Base-by-base conservation (phyloP, 768 basidiomycete species). In the Hypholoma fasciculare region DNA sequence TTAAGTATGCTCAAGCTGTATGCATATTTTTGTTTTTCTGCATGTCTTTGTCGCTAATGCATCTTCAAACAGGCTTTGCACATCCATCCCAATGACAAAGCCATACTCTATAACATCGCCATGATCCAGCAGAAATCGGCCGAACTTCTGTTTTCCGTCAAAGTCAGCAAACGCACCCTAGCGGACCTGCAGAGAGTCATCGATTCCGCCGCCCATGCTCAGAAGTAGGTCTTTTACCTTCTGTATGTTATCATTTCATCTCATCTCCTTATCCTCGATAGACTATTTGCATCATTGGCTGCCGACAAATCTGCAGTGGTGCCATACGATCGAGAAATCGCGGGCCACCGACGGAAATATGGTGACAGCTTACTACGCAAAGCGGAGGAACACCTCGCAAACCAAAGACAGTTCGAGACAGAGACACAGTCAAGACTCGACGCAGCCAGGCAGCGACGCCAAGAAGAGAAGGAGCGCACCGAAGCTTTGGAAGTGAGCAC, bases 41-140 rank as follows among this genome's bases (percentile, higher is more conserved):
- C 20, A 8, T 46, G 8, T 37, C 17, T 26, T 19, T 49, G 36
- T 16, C 16, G 30, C 8, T 56, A 27, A 54, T 38, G 53, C 65
- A 20, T 56, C 26, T 9, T 52, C 11, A 8, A 46, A 4, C 61
- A 98, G 96, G 95, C 96, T 1, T 77, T 90, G 14, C 89, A 92
- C 61, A 73, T 94, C 6, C 87, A 90, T 62, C 94, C 95, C 0
- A 82, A 79, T 55, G 97, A 99, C 76, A 95, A 96, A 68, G 91
- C 94, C 3, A 86, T 90, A 51, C 60, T 94, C 43, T 98, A 96
- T 75, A 98, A 99, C 71, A 92, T 98, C 65, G 96, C 96, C 54
- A 96, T 99, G 90, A 94, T 98, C 36, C 89, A 96, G 71, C 97
- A 99, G 70, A 98, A 98, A 72, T 88, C 92, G 0, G 92, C 94